phyloP scores from a whole-genome alignment of 2,329 filamentous ascomycete genomes.

The Paradendryphiella salina region DNA sequence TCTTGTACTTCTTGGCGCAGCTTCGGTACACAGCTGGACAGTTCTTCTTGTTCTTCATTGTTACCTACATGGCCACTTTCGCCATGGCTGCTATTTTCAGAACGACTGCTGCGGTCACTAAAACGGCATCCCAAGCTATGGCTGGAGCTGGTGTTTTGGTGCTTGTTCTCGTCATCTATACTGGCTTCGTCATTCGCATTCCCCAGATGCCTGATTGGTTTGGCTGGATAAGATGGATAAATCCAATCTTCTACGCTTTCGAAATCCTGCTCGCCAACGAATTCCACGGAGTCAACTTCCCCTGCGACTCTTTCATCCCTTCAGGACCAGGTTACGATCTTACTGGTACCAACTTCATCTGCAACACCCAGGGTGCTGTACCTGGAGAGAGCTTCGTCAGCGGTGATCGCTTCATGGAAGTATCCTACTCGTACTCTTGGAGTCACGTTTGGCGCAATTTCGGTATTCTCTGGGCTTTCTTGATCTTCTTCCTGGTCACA shows the following conservation, averaged over 20 bases:
- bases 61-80: conserved; percentile 58
- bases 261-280: conserved; percentile 82
- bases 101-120: conserved; percentile 72
- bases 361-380: conserved; percentile 46
- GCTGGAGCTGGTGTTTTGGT: conserved; percentile 61
- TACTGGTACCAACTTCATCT: conserved; percentile 41
- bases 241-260: conserved; percentile 78
- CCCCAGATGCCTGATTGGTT: conserved; percentile 58
- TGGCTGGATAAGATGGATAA: conserved; percentile 59
- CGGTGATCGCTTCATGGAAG: conserved; percentile 45
- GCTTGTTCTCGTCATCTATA: conserved; percentile 66
- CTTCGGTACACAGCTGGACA: conserved; percentile 70
- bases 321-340: conserved; percentile 41
- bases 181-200: conserved; percentile 69
- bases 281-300: conserved; percentile 41
- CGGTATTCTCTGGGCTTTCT: conserved; percentile 64
- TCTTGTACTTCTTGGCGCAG: conserved; percentile 83
- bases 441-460: conserved; percentile 63
- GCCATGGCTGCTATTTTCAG: conserved; percentile 84
- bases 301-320: conserved; percentile 47
- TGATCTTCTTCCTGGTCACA: conserved; percentile 64
- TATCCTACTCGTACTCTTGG: conserved; percentile 45
- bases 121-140: conserved; percentile 64
- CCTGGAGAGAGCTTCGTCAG: conserved; percentile 45
- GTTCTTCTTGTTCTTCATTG: conserved; percentile 80